Base-by-base conservation (phyloP, 805 yeast genomes). In the Wickerhamiella bombiphila region DNA sequence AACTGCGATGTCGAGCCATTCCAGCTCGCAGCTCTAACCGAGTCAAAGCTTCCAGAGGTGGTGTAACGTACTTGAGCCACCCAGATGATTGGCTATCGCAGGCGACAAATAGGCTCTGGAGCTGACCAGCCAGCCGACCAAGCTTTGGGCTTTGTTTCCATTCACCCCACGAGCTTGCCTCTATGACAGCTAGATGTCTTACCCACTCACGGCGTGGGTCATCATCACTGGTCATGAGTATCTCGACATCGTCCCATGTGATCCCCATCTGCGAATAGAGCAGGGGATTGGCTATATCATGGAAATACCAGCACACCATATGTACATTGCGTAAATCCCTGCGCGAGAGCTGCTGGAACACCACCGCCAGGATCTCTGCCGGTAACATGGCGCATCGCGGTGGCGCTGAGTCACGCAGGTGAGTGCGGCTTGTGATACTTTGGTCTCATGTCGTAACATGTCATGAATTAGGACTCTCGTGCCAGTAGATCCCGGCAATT, bases 1-100 rank as follows among this genome's bases (percentile, higher is more conserved):
- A 14, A 20, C 24, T 26, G 30, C 37, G 39, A 22, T 32, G 26
- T 5, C 31, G 38, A 1, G 25, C 17, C 6, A 38, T 38, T 9
- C 21, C 11, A 9, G 35, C 35, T 4, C 25, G 24, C 8, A 41
- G 32, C 5, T 31, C 28, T 14, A 48, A 32, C 3, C 13, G 15
- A 30, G 17, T 17, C 2, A 34, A 16, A 3, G 32, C 32, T 2
- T 22, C 18, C 11, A 39, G 37, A 2, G 46, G 43, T 7, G 30
- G 34, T 13, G 25, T 38, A 1, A 46, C 30, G 32, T 47, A 49
- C 19, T 47, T 46, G 28, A 49, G 42, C 53, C 53, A 49, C 3
- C 46, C 53, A 2, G 45, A 36, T 8, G 44, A 42, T n/a, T 36
- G 33, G 3, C 43, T 14, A 3, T 25, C 25, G 30, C 42, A 38